A percentile compares a stretch with the other conserved stretches of the same genome.
These are phyloP conservation scores for Jimgerdemannia lactiflua DNA, from an alignment of 192 early-diverging fungal genomes.

Conservation along the genomic window DNA sequence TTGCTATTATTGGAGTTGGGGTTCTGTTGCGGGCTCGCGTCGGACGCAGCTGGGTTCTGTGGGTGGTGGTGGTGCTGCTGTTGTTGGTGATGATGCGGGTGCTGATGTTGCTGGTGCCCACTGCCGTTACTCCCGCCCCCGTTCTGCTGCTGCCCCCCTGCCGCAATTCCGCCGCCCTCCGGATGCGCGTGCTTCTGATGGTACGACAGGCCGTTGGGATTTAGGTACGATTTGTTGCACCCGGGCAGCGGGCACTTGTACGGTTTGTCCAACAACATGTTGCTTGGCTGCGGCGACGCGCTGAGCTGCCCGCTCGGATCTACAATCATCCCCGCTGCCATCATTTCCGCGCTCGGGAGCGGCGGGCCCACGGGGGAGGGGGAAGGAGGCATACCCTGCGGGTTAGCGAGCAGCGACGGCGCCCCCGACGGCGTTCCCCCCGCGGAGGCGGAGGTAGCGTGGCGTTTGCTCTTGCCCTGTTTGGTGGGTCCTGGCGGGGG, in stretches of 20 bases:
- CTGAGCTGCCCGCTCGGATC: not conserved
- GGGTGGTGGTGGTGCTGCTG: slow-evolving; percentile 10
- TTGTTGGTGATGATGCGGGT: slow-evolving; percentile 6
- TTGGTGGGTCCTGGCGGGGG: not conserved
- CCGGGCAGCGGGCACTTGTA: slow-evolving; percentile 79
- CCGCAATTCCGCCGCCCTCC: too few species aligned
- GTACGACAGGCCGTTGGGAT: slow-evolving; percentile 94
- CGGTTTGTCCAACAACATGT: slow-evolving; percentile 56
- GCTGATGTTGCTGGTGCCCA: not conserved
- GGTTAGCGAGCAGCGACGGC: not conserved
- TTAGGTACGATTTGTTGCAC: slow-evolving; percentile 92
- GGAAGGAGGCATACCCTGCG: not conserved
- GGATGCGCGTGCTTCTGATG: slow-evolving; percentile 75
- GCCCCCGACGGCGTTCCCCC: not conserved
- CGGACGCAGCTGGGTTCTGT: slow-evolving; percentile 1
- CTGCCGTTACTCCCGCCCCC: slow-evolving; percentile 25
- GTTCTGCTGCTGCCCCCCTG: slow-evolving; percentile 71
- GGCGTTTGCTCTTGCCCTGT: not conserved
- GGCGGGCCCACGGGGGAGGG: not conserved
- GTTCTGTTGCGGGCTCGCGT: not conserved
- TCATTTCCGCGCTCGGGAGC: not conserved
- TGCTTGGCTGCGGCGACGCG: not conserved
- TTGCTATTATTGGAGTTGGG: slow-evolving; percentile 4
- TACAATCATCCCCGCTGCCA: not conserved
- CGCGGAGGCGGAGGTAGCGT: not conserved